phyloP scores from a whole-genome alignment of 2,329 filamentous ascomycete genomes.

The Colletotrichum phormii region DNA sequence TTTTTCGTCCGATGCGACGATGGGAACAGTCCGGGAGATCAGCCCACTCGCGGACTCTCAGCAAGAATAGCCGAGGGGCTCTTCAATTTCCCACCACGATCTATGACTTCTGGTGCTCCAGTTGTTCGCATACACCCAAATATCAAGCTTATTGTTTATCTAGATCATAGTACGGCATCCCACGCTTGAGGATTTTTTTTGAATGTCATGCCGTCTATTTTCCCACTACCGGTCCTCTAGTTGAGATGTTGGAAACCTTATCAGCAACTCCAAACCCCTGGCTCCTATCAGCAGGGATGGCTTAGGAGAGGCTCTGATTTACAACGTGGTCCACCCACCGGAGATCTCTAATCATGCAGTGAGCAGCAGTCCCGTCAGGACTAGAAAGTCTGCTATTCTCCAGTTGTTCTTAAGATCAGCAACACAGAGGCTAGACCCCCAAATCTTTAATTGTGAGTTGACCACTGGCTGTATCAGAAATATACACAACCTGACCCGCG shows the following conservation, averaged over 20 bases:
- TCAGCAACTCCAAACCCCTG: background rate
- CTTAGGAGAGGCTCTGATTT: background rate
- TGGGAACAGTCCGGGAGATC: background rate
- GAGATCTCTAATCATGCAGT: background rate
- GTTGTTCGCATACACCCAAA: background rate
- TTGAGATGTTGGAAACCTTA: background rate
- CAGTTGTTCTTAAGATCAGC: background rate
- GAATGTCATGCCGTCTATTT: background rate
- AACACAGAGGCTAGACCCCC: background rate
- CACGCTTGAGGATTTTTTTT: background rate
- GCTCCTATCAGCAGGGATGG: background rate
- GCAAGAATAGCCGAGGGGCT: background rate
- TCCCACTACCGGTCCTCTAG: no score
- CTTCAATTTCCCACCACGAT: background rate
- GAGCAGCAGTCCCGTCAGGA: no score
- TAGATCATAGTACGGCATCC: background rate
- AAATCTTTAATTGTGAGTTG: background rate
- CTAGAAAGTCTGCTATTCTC: no score
- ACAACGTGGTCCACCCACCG: background rate
- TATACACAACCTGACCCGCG: background rate
- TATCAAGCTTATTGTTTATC: background rate
- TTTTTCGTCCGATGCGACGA: background rate
- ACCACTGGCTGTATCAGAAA: background rate
- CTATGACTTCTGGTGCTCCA: background rate
- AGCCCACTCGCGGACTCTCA: background rate